Evolutionary conservation across 2,329 filamentous ascomycete genomes (phyloP).

Genomic region (Apiospora rasikravindrae): DNA sequence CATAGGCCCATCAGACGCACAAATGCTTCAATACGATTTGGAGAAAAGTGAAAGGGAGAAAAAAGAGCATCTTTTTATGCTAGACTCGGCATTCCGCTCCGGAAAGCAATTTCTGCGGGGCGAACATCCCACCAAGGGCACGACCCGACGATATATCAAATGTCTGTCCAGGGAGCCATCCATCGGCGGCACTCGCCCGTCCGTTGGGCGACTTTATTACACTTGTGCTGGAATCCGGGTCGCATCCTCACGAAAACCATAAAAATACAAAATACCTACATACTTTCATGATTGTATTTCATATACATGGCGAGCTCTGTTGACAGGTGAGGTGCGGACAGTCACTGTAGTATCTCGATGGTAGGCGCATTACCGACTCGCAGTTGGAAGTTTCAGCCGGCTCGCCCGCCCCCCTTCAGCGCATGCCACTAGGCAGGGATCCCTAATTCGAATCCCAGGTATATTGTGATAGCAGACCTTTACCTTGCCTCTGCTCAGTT

Average conservation of each 20-base stretch:
- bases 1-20: not conserved
- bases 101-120: constrained; percentile 17
- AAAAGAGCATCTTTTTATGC: not conserved
- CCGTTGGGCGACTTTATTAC: not conserved
- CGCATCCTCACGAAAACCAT: no score
- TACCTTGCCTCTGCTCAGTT: no score
- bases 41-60: not conserved
- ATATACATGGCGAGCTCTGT: not conserved
- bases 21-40: not conserved
- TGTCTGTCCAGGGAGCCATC: not conserved
- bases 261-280: no score
- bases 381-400: constrained; percentile 14
- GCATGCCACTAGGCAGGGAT: constrained; percentile 2
- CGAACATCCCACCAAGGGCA: not conserved
- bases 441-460: not conserved
- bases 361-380: constrained; percentile 9
- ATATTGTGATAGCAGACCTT: not conserved
- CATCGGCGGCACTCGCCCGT: not conserved
- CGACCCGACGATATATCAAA: not conserved
- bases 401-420: not conserved
- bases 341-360: not conserved
- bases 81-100: constrained; percentile 21
- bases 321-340: not conserved
- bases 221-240: not conserved
- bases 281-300: no score